phyloP scores from a whole-genome alignment of 768 basidiomycete species.

The Thelephora aurantiotincta region DNA sequence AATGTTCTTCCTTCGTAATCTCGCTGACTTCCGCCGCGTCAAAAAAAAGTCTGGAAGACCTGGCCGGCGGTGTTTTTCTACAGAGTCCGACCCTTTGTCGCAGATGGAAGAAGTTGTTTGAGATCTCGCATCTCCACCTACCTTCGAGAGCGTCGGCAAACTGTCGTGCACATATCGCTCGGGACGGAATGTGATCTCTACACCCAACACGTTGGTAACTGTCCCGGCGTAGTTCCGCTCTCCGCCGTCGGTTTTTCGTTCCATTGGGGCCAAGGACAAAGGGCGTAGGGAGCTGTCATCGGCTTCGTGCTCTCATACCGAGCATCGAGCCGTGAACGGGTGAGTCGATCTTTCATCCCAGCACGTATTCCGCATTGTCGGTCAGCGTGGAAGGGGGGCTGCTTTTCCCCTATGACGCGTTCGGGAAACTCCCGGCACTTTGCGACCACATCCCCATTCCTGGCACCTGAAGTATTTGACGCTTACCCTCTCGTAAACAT shows the following conservation, averaged over 20 bases:
- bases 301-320: slow-evolving; percentile 47
- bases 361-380: no score
- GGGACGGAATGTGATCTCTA: slow-evolving; percentile 21
- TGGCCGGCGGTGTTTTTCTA: slow-evolving; percentile 57
- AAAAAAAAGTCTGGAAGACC: slow-evolving; percentile 36
- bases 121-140: neutral
- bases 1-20: neutral
- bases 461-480: no score
- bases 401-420: no score
- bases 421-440: no score
- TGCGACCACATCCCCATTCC: no score
- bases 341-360: slow-evolving; percentile 13
- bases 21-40: neutral
- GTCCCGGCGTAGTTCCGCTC: slow-evolving; percentile 31
- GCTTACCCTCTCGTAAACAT: neutral
- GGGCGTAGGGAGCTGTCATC: slow-evolving; percentile 38
- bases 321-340: slow-evolving; percentile 45
- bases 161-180: slow-evolving; percentile 29
- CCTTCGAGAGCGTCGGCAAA: slow-evolving; percentile 12
- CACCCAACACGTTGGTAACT: slow-evolving; percentile 45
- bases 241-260: neutral
- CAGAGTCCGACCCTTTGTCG: slow-evolving; percentile 42
- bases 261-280: neutral
- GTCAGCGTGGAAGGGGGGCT: no score
- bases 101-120: slow-evolving; percentile 24